Evolutionary conservation across 2,329 filamentous ascomycete species (phyloP).

Genomic region (Zymoseptoria tritici): DNA sequence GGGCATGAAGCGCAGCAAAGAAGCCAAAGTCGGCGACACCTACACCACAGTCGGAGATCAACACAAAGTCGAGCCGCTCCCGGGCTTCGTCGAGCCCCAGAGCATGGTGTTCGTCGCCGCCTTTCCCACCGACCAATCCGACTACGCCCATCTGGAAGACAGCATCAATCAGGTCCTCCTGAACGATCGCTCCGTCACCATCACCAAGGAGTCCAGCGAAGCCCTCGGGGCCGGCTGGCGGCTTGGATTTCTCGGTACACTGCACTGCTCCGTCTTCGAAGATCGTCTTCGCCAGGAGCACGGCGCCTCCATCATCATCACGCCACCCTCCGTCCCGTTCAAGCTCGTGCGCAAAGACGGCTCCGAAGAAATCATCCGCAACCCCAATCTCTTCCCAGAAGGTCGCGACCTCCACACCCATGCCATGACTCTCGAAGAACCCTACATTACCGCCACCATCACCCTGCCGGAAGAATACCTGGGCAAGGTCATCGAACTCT

Average conservation of each 20-base stretch:
- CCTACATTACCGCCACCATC: slow-evolving; percentile 74
- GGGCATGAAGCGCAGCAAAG: slow-evolving; percentile 93
- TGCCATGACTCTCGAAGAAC: slow-evolving; percentile 59
- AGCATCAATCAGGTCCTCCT: slow-evolving; percentile 89
- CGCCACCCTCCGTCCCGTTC: slow-evolving; percentile 88
- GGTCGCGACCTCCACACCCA: slow-evolving; percentile 50
- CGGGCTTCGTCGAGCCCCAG: slow-evolving; percentile 94
- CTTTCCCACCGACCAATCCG: slow-evolving; percentile 84
- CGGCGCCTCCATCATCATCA: slow-evolving; percentile 91
- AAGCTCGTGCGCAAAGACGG: slow-evolving; percentile 75
- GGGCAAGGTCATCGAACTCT: slow-evolving; percentile 89
- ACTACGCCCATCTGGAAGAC: slow-evolving; percentile 81
- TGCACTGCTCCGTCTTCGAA: slow-evolving; percentile 98
- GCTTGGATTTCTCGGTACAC: slow-evolving; percentile 86
- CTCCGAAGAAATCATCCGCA: slow-evolving; percentile 70
- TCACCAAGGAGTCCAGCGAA: slow-evolving; percentile 91
- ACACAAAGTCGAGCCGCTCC: slow-evolving; percentile 67
- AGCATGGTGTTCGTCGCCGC: slow-evolving; percentile 98
- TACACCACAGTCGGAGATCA: slow-evolving; percentile 78
- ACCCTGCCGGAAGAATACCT: slow-evolving; percentile 92
- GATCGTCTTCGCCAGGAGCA: slow-evolving; percentile 91
- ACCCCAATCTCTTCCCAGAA: slow-evolving; percentile 82
- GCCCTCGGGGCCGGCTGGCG: slow-evolving; percentile 91
- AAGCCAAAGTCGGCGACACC: slow-evolving; percentile 93
- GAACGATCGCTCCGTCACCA: slow-evolving; percentile 88